Base-by-base conservation (phyloP, 495 filamentous ascomycete genomes). In the Neurospora sp. region DNA sequence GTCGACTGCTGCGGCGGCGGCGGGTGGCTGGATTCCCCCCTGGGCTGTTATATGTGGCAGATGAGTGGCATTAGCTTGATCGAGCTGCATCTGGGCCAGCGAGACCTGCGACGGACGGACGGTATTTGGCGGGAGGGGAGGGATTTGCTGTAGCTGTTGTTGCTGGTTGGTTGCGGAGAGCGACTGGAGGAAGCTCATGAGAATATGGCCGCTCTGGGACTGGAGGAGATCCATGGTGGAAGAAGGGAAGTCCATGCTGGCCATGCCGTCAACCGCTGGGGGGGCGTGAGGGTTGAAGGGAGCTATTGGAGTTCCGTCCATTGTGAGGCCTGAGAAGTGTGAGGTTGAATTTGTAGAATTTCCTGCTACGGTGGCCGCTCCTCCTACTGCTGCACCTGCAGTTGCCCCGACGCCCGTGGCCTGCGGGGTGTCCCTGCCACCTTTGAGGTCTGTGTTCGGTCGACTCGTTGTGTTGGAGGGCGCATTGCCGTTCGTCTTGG, bases 101-200 rank as follows among this genome's bases (percentile, higher is more conserved):
- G 78, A 78, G 69, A 82, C 77, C 70, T 81, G 79, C 1, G 78
- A 75, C 0, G 81, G 81, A 27, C 71, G 77, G 46, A 82, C 76
- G 37, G 81, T 82, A 12, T 74, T 74, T 11, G 76, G 76, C 16
- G 75, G 76, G 0, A 59, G 73, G 31, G 70, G 68, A 12, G 73
- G 59, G 31, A 73, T 70, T 16, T 69, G 74, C 42, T 73, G 72
- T n/a, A 68, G 53, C 18, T 61, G 72, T 12, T 69, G 46, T 66
- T 44, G 78, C 75, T 7, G 78, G 77, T 16, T 66, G 53, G 22
- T 66, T 66, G 31, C 31, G 3, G 53, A 66, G 53, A 66, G 53
- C 22, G 76, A 69, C 16, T 71, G 78, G 46, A 76, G 76, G 48
- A 81, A 73, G 37, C 74, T 72, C 74, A 79, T 77, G 73, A 80